Evolutionary conservation across 2,329 filamentous ascomycete genomes (phyloP).

Genomic region (Conoideocrella luteorostrata): DNA sequence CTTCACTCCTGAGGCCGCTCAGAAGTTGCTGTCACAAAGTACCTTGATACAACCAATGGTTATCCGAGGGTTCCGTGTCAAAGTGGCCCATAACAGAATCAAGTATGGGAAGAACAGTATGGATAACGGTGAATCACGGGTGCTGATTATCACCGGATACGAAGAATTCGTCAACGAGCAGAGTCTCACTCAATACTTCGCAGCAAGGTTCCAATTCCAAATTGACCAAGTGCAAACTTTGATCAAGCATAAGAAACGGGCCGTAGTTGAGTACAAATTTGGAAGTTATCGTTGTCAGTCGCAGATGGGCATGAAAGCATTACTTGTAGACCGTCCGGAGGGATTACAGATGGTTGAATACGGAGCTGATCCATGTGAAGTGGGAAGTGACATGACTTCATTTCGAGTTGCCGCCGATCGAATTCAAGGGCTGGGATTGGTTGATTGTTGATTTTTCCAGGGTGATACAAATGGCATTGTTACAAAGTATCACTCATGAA

Average conservation of each 20-base stretch:
- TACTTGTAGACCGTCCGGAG: constrained; percentile 27
- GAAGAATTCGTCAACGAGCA: constrained; percentile 35
- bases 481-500: no score
- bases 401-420: constrained; percentile 26
- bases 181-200: constrained; percentile 35
- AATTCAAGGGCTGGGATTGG: constrained; percentile 25
- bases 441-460: neutral
- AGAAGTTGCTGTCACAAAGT: constrained; percentile 19
- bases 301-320: constrained; percentile 37
- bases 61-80: constrained; percentile 29
- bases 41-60: constrained; percentile 24
- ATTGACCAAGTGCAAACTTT: constrained; percentile 35
- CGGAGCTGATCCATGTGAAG: constrained; percentile 31
- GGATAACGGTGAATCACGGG: constrained; percentile 33
- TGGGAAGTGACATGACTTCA: constrained; percentile 24
- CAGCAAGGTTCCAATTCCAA: constrained; percentile 37
- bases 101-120: constrained; percentile 27
- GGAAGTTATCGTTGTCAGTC: constrained; percentile 50
- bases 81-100: constrained; percentile 43
- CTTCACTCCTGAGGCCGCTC: constrained; percentile 34
- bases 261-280: constrained; percentile 44
- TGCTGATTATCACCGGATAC: constrained; percentile 44
- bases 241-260: constrained; percentile 17
- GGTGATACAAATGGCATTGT: no score
- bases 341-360: constrained; percentile 33